Conservation (phyloP, 2,329 filamentous ascomycete genomes). For the Botryosphaeria dothidea region DNA sequence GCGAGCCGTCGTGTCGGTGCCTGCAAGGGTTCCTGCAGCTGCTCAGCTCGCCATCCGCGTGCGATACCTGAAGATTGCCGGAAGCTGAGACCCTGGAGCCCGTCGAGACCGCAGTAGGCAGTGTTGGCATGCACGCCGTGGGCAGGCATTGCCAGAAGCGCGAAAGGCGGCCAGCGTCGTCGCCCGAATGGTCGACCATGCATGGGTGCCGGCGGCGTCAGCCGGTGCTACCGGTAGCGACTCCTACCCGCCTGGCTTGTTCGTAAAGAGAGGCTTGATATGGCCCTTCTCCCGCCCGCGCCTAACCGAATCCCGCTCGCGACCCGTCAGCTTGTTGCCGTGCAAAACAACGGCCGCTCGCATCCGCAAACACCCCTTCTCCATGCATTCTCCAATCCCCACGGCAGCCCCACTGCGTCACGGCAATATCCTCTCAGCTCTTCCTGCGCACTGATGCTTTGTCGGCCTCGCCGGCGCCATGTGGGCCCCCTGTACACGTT, state of each 20-base stretch:
- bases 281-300: background rate
- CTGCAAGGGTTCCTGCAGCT: background rate
- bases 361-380: background rate
- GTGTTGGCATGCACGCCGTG: background rate
- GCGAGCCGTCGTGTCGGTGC: slow-evolving; percentile 1
- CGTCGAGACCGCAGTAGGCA: background rate
- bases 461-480: slow-evolving; percentile 1
- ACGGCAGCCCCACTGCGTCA: background rate
- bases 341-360: background rate
- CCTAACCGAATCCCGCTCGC: background rate
- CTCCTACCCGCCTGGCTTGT: background rate
- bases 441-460: background rate
- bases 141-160: background rate
- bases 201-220: background rate
- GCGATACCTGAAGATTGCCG: background rate
- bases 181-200: background rate
- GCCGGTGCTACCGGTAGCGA: background rate
- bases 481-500: background rate
- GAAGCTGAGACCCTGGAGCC: background rate
- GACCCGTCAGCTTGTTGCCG: background rate
- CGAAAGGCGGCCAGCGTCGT: background rate
- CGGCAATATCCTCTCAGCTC: background rate
- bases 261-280: background rate
- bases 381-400: background rate
- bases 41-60: background rate